phyloP scores from a whole-genome alignment of 805 yeast species.

The Debaryomyces castellii region DNA sequence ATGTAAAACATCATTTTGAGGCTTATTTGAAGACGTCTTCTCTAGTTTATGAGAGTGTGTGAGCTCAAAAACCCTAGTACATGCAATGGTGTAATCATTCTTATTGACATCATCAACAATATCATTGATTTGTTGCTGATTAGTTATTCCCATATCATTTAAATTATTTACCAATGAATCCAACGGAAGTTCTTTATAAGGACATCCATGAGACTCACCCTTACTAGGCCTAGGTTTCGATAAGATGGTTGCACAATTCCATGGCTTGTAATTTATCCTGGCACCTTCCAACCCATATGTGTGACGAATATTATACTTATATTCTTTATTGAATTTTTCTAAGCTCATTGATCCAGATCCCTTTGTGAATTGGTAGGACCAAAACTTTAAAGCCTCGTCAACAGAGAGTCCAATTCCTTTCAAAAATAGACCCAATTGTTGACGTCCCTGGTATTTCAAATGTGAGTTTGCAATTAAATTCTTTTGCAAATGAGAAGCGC shows the following conservation, averaged over 20 bases:
- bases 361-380: slow-evolving; percentile 71
- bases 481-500: slow-evolving; percentile 66
- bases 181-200: slow-evolving; percentile 73
- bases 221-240: slow-evolving; percentile 67
- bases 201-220: slow-evolving; percentile 87
- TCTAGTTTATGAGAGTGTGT: slow-evolving; percentile 51
- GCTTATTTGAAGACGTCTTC: slow-evolving; percentile 28
- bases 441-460: slow-evolving; percentile 79
- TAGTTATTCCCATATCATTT: slow-evolving; percentile 62
- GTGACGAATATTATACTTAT: slow-evolving; percentile 84
- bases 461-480: slow-evolving; percentile 65
- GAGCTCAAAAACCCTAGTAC: slow-evolving; percentile 83
- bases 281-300: slow-evolving; percentile 91
- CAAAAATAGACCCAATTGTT: slow-evolving; percentile 78
- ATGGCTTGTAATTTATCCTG: slow-evolving; percentile 79
- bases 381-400: slow-evolving; percentile 85
- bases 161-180: slow-evolving; percentile 62
- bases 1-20: slow-evolving; percentile 51
- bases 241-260: slow-evolving; percentile 78
- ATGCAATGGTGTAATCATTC: slow-evolving; percentile 79
- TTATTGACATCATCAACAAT: slow-evolving; percentile 67
- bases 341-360: slow-evolving; percentile 50
- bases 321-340: slow-evolving; percentile 84
- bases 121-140: slow-evolving; percentile 53
- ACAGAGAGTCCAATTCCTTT: slow-evolving; percentile 86